phyloP scores from a whole-genome alignment of 179 eudicot genomes.

The Silene noctiflora region DNA sequence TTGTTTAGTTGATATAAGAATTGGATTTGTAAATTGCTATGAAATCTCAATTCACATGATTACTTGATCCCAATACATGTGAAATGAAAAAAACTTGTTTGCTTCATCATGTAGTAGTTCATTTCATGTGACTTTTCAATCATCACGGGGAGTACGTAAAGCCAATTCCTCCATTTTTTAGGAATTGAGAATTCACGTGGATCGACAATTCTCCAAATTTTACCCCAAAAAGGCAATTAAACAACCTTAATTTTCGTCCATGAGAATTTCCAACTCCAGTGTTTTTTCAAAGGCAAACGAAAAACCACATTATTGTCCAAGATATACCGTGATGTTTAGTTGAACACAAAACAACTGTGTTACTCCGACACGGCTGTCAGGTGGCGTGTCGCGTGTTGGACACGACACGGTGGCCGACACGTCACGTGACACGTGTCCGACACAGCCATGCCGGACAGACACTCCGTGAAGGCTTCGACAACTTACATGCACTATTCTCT shows the following conservation, averaged over 20 bases:
- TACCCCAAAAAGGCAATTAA: background rate
- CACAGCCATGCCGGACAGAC: too few relatives aligned
- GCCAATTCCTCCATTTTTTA: background rate
- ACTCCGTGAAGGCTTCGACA: too few relatives aligned
- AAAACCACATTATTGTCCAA: background rate
- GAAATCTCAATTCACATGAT: background rate
- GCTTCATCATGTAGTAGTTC: background rate
- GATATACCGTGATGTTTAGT: background rate
- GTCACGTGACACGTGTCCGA: too few relatives aligned
- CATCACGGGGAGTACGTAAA: background rate
- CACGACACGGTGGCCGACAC: too few relatives aligned
- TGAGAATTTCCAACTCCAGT: background rate
- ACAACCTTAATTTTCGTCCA: background rate
- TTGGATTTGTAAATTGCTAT: background rate
- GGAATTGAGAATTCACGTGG: background rate
- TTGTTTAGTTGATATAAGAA: background rate
- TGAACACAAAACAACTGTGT: background rate
- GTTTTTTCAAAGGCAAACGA: background rate
- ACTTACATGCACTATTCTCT: too few relatives aligned
- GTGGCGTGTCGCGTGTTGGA: too few relatives aligned
- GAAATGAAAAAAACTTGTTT: background rate
- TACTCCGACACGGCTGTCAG: too few relatives aligned
- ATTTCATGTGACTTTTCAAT: background rate
- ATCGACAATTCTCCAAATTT: background rate
- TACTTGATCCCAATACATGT: background rate